Conservation (phyloP, 2,329 filamentous ascomycete genomes). For the Ophioceras dolichostomum region DNA sequence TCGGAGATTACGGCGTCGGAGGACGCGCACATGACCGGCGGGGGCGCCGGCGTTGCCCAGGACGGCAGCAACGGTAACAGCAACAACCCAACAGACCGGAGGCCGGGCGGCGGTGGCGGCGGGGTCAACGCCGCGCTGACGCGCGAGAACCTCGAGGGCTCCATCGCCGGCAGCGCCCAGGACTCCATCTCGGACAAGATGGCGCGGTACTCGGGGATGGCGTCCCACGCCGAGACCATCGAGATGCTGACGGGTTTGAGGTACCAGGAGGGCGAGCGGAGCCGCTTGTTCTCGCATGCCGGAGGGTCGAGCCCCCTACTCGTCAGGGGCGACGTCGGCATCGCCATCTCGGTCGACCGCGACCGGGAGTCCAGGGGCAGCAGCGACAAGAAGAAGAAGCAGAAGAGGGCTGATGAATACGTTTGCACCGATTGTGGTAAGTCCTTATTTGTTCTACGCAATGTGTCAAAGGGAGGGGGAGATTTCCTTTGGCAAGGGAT, state of each 20-base stretch:
- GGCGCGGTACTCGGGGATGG: constrained; percentile 66
- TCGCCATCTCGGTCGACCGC: constrained; percentile 70
- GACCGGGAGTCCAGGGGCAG: background rate
- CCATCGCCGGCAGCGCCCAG: constrained; percentile 46
- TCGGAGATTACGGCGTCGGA: background rate
- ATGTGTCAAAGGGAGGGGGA: no score
- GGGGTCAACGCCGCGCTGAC: constrained; percentile 59
- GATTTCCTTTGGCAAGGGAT: no score
- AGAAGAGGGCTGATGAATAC: constrained; percentile 77
- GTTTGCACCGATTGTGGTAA: constrained; percentile 87
- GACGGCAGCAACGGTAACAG: constrained; percentile 40
- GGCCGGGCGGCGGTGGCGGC: constrained; percentile 51
- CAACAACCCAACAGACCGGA: no score
- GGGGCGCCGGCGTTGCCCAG: background rate
- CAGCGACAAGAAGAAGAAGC: constrained; percentile 76
- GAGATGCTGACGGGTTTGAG: constrained; percentile 85
- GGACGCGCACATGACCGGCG: constrained; percentile 5
- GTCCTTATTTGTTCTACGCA: no score
- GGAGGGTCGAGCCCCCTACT: constrained; percentile 70
- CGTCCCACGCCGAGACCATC: constrained; percentile 70
- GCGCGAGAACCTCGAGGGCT: constrained; percentile 65
- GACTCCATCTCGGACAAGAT: constrained; percentile 79
- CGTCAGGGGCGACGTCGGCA: constrained; percentile 76
- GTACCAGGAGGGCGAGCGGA: constrained; percentile 81
- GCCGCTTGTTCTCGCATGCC: constrained; percentile 76